These are phyloP conservation scores for Boletus edulis DNA, from an alignment of 768 basidiomycete genomes.

Conservation along the genomic window DNA sequence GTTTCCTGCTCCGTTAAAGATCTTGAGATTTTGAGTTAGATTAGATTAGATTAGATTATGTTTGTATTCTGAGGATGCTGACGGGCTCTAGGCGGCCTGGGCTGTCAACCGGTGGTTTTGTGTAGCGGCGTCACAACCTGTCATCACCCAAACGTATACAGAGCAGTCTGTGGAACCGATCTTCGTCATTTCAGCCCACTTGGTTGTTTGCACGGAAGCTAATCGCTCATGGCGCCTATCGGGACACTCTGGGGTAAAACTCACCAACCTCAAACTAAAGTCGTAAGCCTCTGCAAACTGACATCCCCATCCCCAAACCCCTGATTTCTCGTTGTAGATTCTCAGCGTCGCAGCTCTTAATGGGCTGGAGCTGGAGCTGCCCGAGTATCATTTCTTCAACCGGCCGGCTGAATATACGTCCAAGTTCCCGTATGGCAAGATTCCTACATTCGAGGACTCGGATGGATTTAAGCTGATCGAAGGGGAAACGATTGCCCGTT, in stretches of 20 bases:
- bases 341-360: conserved; percentile 15
- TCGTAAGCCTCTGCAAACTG: conserved; percentile 1
- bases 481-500: conserved; percentile 16
- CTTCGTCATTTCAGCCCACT: not conserved
- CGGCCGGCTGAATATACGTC: conserved; percentile 11
- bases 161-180: not conserved
- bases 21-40: too few species aligned
- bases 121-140: too few species aligned
- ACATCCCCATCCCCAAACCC: too few species aligned
- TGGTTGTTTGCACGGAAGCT: not conserved
- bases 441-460: conserved; percentile 16
- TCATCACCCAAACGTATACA: not conserved
- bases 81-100: too few species aligned
- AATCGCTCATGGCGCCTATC: conserved; percentile 10
- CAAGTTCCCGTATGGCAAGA: conserved; percentile 19
- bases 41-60: too few species aligned
- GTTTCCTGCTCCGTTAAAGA: too few species aligned
- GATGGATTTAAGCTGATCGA: conserved; percentile 20
- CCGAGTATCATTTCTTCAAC: conserved; percentile 4
- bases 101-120: too few species aligned
- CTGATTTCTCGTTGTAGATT: conserved; percentile 4
- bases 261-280: conserved; percentile 15
- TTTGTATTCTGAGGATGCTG: too few species aligned
- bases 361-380: conserved; percentile 6
- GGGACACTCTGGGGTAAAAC: conserved; percentile 18